Evolutionary conservation across 169 alveolate genomes (phyloP).

Genomic region (Eimeria maxima): DNA sequence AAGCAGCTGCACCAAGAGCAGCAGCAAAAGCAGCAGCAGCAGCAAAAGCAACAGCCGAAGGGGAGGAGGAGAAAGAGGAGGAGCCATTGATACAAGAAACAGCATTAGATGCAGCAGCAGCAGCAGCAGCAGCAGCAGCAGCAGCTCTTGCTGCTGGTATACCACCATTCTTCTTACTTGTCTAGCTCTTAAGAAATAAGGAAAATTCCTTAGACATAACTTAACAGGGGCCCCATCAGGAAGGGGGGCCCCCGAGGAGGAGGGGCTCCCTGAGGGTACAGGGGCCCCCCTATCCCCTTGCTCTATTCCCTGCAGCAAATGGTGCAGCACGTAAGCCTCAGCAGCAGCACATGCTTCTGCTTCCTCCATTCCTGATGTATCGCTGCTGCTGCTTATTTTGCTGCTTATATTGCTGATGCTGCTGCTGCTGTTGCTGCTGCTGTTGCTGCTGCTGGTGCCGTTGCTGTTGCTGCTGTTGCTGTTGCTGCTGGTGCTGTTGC

Average conservation of each 20-base stretch:
- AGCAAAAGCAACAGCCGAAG: neutral
- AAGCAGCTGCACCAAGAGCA: too few relatives aligned
- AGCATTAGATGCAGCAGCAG: neutral
- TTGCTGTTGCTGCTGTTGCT: too few relatives aligned
- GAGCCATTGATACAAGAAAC: too few relatives aligned
- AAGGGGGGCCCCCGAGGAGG: neutral
- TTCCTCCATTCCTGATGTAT: neutral
- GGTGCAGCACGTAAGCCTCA: neutral
- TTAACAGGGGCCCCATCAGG: neutral
- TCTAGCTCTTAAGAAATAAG: constrained; percentile 1
- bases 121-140: neutral
- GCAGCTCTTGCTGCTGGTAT: neutral
- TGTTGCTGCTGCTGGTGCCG: neutral
- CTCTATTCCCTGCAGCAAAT: constrained; percentile 14
- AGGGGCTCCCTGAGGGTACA: neutral
- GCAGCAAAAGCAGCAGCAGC: neutral
- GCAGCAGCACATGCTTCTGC: constrained; percentile 34
- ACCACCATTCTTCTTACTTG: neutral
- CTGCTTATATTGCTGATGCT: neutral
- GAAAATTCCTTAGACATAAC: neutral
- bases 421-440: neutral
- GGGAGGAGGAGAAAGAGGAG: too few relatives aligned
- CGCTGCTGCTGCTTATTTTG: neutral
- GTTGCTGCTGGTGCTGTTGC: neutral
- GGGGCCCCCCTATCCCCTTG: too few relatives aligned